phyloP scores from a whole-genome alignment of 2,329 filamentous ascomycete species.

The Gnomoniopsis smithogilvyi region DNA sequence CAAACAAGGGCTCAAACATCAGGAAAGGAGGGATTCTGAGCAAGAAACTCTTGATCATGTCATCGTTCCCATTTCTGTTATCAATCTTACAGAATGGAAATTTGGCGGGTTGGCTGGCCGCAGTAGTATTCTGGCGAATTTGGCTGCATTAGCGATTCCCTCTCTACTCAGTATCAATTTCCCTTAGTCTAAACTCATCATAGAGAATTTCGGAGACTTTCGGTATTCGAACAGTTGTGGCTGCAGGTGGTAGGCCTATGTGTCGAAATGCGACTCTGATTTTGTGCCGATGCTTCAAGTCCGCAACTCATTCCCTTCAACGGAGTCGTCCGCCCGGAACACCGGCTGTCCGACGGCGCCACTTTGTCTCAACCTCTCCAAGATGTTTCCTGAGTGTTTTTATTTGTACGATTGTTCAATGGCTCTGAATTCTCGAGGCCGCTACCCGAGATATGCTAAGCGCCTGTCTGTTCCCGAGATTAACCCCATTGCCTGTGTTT shows the following conservation, averaged over 20 bases:
- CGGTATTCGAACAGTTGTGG: not conserved
- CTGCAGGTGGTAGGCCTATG: not conserved
- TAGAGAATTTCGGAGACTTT: not conserved
- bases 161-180: not conserved
- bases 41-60: not conserved
- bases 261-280: not conserved
- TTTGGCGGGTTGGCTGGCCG: not conserved
- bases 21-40: not conserved
- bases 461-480: conserved; percentile 7
- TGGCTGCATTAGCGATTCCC: not conserved
- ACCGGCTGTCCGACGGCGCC: not conserved
- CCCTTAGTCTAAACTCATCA: not conserved
- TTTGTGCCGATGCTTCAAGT: not conserved
- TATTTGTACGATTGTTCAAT: not conserved
- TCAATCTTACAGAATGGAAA: not conserved
- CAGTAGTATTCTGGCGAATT: not conserved
- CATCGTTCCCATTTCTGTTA: not conserved
- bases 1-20: conserved; percentile 1
- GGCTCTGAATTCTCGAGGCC: not conserved
- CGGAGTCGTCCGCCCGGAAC: not conserved
- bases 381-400: not conserved
- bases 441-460: conserved; percentile 7
- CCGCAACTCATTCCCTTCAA: not conserved
- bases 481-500: not conserved
- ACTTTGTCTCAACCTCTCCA: not conserved